phyloP scores from a whole-genome alignment of 2,329 filamentous ascomycete genomes.

The Pseudogymnoascus sp. region DNA sequence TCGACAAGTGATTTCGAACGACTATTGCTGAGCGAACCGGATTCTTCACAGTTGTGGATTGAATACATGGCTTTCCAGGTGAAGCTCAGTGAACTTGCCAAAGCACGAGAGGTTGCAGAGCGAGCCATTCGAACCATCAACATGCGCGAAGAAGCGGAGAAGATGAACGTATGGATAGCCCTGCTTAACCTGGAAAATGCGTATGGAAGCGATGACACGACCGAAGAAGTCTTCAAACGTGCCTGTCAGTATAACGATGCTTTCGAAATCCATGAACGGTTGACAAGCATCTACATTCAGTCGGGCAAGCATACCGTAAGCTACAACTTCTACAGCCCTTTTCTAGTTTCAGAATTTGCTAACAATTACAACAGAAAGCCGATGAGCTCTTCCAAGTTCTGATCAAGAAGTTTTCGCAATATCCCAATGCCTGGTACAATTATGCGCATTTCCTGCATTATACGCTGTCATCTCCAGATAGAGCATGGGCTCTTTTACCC shows the following conservation, averaged over 20 bases:
- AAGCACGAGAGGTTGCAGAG: constrained; percentile 83
- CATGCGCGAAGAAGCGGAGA: constrained; percentile 84
- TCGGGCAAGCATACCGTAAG: constrained; percentile 77
- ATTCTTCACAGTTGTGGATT: constrained; percentile 91
- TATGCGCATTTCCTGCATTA: constrained; percentile 91
- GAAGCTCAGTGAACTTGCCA: constrained; percentile 79
- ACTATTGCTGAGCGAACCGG: constrained; percentile 81
- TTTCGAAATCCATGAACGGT: constrained; percentile 79
- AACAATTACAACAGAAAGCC: constrained; percentile 57
- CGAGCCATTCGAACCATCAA: constrained; percentile 87
- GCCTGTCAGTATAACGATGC: constrained; percentile 92
- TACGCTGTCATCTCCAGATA: constrained; percentile 61
- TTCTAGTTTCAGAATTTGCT: constrained; percentile 16
- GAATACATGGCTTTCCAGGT: constrained; percentile 99
- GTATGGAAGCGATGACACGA: constrained; percentile 74
- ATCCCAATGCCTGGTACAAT: constrained; percentile 81
- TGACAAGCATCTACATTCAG: constrained; percentile 92
- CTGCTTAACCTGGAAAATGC: constrained; percentile 90
- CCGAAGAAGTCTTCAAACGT: constrained; percentile 82
- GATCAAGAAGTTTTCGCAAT: constrained; percentile 78
- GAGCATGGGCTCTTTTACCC: constrained; percentile 69
- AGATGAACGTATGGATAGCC: constrained; percentile 92
- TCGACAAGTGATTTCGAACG: constrained; percentile 90
- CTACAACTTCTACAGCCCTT: constrained; percentile 10
- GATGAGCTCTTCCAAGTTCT: constrained; percentile 81